Evolutionary conservation across 2,329 filamentous ascomycete species (phyloP).

Genomic region (Colletotrichum plurivorum): DNA sequence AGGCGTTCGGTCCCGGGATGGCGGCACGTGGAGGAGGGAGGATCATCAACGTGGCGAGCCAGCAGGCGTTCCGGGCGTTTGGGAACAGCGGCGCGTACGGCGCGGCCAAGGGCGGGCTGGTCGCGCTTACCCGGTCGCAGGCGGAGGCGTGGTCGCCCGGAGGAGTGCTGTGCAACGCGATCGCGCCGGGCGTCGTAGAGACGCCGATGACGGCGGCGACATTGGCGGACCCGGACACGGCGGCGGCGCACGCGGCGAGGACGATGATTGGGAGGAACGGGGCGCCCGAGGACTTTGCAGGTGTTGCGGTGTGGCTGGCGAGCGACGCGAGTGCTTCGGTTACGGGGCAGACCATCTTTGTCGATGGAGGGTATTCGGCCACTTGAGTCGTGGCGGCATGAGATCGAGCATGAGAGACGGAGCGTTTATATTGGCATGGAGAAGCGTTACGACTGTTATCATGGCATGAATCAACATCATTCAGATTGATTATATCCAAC

Average conservation of each 20-base stretch:
- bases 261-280: slow-evolving; percentile 52
- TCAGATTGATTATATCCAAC: too few species aligned
- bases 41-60: slow-evolving; percentile 52
- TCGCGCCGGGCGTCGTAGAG: slow-evolving; percentile 50
- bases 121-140: slow-evolving; percentile 50
- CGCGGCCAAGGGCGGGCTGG: slow-evolving; percentile 49
- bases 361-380: slow-evolving; percentile 52
- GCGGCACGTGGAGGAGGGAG: slow-evolving; percentile 48
- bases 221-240: slow-evolving; percentile 43
- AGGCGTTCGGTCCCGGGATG: slow-evolving; percentile 51
- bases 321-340: slow-evolving; percentile 49
- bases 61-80: slow-evolving; percentile 50
- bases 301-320: slow-evolving; percentile 48
- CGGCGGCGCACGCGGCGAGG: slow-evolving; percentile 44
- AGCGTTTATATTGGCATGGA: too few species aligned
- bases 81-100: slow-evolving; percentile 53
- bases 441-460: too few species aligned
- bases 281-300: slow-evolving; percentile 49
- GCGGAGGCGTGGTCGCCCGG: slow-evolving; percentile 52
- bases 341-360: slow-evolving; percentile 52
- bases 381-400: slow-evolving; percentile 23
- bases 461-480: too few species aligned
- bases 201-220: slow-evolving; percentile 46
- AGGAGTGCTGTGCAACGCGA: slow-evolving; percentile 51
- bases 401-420: too few species aligned